Conservation (phyloP, 2,329 filamentous ascomycete genomes). For the Trichoderma sp. region DNA sequence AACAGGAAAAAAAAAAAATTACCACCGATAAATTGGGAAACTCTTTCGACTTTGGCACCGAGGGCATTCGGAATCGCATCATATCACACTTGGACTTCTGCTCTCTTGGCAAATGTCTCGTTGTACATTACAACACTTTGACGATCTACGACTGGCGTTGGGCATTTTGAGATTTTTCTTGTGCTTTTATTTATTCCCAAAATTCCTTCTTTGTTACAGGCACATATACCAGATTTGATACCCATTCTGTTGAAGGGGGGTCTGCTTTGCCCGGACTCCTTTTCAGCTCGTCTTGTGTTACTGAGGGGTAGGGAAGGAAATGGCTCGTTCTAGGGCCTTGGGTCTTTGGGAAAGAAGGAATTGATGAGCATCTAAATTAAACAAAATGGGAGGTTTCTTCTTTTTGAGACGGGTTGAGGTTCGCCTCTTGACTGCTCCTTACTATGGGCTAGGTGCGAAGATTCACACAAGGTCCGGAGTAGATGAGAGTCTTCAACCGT, state of each 20-base stretch:
- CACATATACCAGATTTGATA: constrained; percentile 34
- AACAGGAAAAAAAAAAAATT: background rate
- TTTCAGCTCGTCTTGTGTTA: constrained; percentile 26
- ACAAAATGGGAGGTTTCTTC: background rate
- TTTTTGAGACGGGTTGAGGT: background rate
- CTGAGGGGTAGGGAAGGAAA: background rate
- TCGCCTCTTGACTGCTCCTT: background rate
- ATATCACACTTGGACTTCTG: background rate
- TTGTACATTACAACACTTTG: constrained; percentile 25
- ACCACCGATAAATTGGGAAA: constrained; percentile 13
- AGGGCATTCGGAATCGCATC: background rate
- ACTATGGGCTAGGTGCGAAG: background rate
- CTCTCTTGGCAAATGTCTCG: constrained; percentile 13
- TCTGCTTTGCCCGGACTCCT: constrained; percentile 15
- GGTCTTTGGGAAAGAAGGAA: constrained; percentile 4
- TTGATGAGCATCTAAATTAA: background rate
- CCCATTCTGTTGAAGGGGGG: constrained; percentile 27
- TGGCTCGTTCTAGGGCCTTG: constrained; percentile 2
- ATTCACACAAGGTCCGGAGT: background rate
- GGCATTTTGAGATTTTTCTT: background rate
- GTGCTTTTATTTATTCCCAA: constrained; percentile 17
- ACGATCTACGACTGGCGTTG: constrained; percentile 25
- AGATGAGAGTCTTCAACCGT: background rate
- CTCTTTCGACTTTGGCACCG: constrained; percentile 17
- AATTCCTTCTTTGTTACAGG: constrained; percentile 23